Base-by-base conservation (phyloP, 1,284 basidiomycete genomes). In the Vanrija sp. region DNA sequence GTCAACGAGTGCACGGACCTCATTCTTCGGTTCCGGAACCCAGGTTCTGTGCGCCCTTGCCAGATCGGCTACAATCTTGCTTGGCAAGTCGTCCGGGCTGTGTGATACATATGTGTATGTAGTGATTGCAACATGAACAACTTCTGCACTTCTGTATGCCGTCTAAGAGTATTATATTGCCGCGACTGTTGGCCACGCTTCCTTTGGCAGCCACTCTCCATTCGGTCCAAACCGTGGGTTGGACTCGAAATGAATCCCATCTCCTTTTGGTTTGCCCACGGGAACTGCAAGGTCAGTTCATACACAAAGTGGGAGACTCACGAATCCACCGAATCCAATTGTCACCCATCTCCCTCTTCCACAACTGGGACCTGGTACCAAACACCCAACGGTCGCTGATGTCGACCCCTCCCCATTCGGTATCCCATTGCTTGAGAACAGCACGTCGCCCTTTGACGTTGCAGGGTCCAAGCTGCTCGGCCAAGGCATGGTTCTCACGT, bases 171-270 rank as follows among this genome's bases (percentile, higher is more conserved):
- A 34, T 34, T n/a, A 43, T 39, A 45, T 46, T 3, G 38, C 43
- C 12, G 46, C 46, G 5, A 55, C 67, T 46, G 64, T 61, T 9
- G 72, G 71, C 75, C 75, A 76, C 42, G 73, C 66, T 42, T 65
- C 52, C 55, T 70, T 66, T 50, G 60, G 67, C 38, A 74, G 55
- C 68, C 75, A 73, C 54, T 75, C 69, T 2, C 75, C 75, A 52
- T 74, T 65, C 0, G 71, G 70, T 7, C 74, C 75, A 52, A 77
- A 76, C 6, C 67, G 61, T 7, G 70, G 70, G 57, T 75, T 75
- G 18, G 63, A 58, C 1, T 56, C 49, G 57, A 66, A 76, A 34
- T 71, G 57, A 15, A 74, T 29, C 0, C 75, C 75, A 50, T 77
- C 70, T 1, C 72, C 73, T 19, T 61, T 53, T 3, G 75, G 68